Evolutionary conservation across 768 basidiomycete genomes (phyloP).

Genomic region (Suillus ampliporus): DNA sequence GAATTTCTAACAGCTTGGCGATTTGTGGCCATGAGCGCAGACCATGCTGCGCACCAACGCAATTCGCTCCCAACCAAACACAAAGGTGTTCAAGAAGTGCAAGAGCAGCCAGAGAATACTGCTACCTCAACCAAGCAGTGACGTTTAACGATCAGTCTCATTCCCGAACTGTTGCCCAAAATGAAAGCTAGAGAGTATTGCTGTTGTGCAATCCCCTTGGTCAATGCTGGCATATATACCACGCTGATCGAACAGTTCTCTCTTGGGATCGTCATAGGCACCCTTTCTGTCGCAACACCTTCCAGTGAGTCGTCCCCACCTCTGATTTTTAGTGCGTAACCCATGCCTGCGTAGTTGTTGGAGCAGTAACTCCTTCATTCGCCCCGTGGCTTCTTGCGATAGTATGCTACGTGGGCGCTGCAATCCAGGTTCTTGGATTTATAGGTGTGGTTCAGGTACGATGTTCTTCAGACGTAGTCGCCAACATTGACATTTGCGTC

Average conservation of each 20-base stretch:
- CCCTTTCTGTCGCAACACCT: constrained; percentile 78
- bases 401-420: constrained; percentile 78
- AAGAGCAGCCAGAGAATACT: neutral
- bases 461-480: neutral
- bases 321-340: neutral
- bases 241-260: constrained; percentile 79
- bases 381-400: constrained; percentile 76
- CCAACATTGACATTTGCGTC: constrained; percentile 12
- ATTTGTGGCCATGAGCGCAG: constrained; percentile 6
- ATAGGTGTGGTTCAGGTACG: constrained; percentile 80
- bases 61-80: constrained; percentile 3
- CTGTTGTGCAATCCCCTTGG: constrained; percentile 89
- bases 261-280: constrained; percentile 68
- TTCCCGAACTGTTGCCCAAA: constrained; percentile 11
- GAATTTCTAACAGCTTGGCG: neutral
- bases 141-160: neutral
- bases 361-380: constrained; percentile 81
- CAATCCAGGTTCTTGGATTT: constrained; percentile 82
- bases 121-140: neutral
- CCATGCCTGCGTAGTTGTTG: constrained; percentile 65
- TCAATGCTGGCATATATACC: constrained; percentile 90
- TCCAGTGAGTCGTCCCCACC: constrained; percentile 58
- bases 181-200: constrained; percentile 89
- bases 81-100: neutral
- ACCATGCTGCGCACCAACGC: constrained; percentile 2